These are phyloP conservation scores for Didymella exigua DNA, from an alignment of 2,329 filamentous ascomycete genomes.

Conservation along the genomic window DNA sequence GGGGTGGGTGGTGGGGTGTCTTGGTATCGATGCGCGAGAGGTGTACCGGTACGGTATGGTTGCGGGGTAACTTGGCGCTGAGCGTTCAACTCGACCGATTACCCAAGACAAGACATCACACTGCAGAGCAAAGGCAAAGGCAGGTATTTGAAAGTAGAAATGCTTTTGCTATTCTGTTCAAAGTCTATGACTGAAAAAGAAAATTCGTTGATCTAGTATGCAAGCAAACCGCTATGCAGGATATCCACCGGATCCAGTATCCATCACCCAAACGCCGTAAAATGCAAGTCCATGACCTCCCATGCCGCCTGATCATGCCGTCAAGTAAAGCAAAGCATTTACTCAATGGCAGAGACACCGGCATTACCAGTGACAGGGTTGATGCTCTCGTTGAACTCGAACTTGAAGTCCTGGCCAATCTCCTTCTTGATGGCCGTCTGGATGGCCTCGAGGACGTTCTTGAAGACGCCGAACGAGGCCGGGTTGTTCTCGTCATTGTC, in stretches of 20 bases:
- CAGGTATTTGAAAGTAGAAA: constrained; percentile 2
- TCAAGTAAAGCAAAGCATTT: constrained; percentile 27
- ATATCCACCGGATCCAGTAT: constrained; percentile 20
- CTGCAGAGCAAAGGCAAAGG: not conserved
- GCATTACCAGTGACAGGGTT: constrained; percentile 68
- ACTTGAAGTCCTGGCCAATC: constrained; percentile 74
- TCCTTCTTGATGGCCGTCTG: constrained; percentile 70
- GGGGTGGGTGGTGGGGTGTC: not conserved
- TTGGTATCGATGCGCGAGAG: no score
- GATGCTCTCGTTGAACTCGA: constrained; percentile 72
- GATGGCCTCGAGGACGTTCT: constrained; percentile 74
- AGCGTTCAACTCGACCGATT: no score
- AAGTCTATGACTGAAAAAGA: not conserved
- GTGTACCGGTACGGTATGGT: no score
- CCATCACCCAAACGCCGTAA: constrained; percentile 12
- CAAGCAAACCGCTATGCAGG: constrained; percentile 19
- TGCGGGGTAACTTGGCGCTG: no score
- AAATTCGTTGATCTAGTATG: constrained; percentile 21
- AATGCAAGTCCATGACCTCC: constrained; percentile 1
- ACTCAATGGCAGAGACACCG: constrained; percentile 62
- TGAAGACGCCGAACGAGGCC: constrained; percentile 76
- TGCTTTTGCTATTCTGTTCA: constrained; percentile 9
- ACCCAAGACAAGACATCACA: no score
- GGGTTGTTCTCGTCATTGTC: constrained; percentile 79
- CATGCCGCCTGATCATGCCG: not conserved